Base-by-base conservation (phyloP, 2,329 filamentous ascomycete species). In the Phyllosticta paracitricarpa region DNA sequence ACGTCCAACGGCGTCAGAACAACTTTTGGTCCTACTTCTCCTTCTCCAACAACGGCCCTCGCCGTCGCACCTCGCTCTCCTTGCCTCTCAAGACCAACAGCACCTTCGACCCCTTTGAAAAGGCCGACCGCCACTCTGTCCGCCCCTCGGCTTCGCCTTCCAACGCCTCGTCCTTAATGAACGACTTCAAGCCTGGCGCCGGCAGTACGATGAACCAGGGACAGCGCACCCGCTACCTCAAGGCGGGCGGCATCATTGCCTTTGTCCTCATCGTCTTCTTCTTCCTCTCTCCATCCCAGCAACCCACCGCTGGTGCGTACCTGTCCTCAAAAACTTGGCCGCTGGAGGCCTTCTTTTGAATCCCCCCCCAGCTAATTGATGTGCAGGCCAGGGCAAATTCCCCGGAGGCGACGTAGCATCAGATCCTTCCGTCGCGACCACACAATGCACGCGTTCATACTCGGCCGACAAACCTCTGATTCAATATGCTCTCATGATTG, bases 401-500 rank as follows among this genome's bases (percentile, higher is more conserved):
- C 70, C 62, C 55, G 67, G 69, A 56, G 77, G 76, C 62, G 75
- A 78, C 67, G 74, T 75, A 12, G 74, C 78, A 33, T 73, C 73
- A 6, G 75, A 89, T 68, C 79, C 82, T 26, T 84, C 85, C 8
- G 82, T 86, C 69, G 83, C 83, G 66, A 86, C 89, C 65, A 81
- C 83, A 53, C 88, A 84, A 77, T 99, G 94, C 82, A 85, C 86
- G 63, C 89, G 87, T 72, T 91, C 94, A 52, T 87, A 83, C 77
- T 90, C 91, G 68, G 86, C 89, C 70, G 88, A 91, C 66, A 97
- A 97, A 79, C 93, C 94, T 57, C 84, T 99, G 66, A 87, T 97
- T 64, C 94, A 99, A 73, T 99, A 97, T 78, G 95, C 94, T 64
- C 84, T 97, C 70, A 99, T 99, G 94, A 90, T 99, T 71, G 94